Base-by-base conservation (phyloP, 352 stramenopile genomes). In the Globisporangium cederbergense region DNA sequence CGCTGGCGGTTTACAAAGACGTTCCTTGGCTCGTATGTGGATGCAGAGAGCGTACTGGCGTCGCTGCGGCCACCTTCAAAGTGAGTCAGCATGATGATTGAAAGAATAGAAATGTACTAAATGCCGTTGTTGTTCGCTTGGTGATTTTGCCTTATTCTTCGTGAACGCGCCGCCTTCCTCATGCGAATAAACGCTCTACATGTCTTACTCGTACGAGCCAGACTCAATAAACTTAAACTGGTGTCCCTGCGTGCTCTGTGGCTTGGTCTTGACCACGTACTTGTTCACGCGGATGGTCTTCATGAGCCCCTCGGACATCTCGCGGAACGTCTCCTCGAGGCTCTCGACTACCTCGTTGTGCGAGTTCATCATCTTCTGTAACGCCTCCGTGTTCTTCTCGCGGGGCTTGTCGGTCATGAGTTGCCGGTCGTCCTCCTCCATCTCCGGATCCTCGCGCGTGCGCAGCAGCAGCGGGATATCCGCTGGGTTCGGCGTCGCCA, bases 181-280 rank as follows among this genome's bases (percentile, higher is more conserved):
- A 38, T 57, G 6, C 18, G 16, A 2, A 30, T 25, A 57, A 4
- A 25, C 7, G 30, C 18, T 25, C 25, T 57, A 30, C 51, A 16
- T 42, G 25, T 53, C 14, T 72, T 71, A 82, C 60, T 86, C 65
- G 64, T 88, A 92, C 67, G 75, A 74, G 53, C 86, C 86, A n/a
- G 83, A 90, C 62, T 95, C 86, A 59, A 95, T 93, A 71, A 86
- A 95, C 67, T 91, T 91, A 74, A 91, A 95, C 65, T 90, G 81
- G 47, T 83, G 77, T 47, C 77, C 79, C 65, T 95, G 86, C 40
- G 83, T 92, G 65, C 81, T 89, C 70, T 77, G 76, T 20, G 83
- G 79, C 67, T 91, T 92, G 59, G 73, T 82, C 75, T 91, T 91
- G 55, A 85, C 80, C 56, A 89, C 79, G 68, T 93, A 95, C 70